Base-by-base conservation (phyloP, 768 basidiomycete genomes). In the Holtermanniella nyarrowii region DNA sequence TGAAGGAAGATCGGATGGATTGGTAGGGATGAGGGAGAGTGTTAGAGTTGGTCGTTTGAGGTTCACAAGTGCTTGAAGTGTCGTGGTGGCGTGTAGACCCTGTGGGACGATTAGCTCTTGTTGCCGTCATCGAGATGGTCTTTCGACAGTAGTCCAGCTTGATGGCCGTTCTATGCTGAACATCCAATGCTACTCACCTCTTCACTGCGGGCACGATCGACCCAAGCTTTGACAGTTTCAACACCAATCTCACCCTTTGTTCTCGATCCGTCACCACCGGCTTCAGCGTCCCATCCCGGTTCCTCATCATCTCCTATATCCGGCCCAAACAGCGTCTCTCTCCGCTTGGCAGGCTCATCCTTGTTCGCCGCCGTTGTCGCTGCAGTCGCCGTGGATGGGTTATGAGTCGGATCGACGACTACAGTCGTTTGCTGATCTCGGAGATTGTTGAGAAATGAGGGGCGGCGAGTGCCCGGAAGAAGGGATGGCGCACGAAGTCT, bases 11-110 rank as follows among this genome's bases (percentile, higher is more conserved):
- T 52, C 45, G 31, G 52, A 51, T 42, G 44, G 44, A 7, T 44
- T 21, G 18, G 45, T 22, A n/a, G 60, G 62, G 31, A 71, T 52
- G 10, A 66, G 67, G 25, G 65, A 50, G 3, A 91, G 79, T 12
- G 83, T 79, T 26, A 96, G 77, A 1, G 87, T 82, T 0, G 90
- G 90, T 3, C 90, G 80, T 67, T 91, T 93, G 60, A 95, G 81
- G 66, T 95, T 96, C 57, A 95, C 89, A 26, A 91, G 78, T 0
- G 90, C 90, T 73, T 95, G 90, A 0, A 96, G 76, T 1, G 90
- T 93, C 0, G 90, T 96, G 0, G 90, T 93, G 0, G 89, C 82
- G 62, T 88, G 84, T 10, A 82, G 78, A 25, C 81, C 70, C 86
- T 88, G 58, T 14, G 10, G 26, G 37, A 31, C n/a, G 44, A 53